Conservation (phyloP, 2,329 filamentous ascomycete genomes). For the Domatiomyces catenatus region DNA sequence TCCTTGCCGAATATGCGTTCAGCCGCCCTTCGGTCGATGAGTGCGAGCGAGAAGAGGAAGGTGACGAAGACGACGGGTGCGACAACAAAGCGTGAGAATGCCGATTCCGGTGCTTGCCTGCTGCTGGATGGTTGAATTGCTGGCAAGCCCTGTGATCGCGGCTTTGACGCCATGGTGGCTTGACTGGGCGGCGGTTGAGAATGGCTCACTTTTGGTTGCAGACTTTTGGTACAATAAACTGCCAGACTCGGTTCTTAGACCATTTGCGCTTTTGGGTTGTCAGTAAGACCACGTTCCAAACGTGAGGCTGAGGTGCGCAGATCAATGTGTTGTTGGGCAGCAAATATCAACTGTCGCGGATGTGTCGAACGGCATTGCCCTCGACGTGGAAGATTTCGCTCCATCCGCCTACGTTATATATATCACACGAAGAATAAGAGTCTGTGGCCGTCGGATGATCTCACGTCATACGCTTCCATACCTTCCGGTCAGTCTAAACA, state of each 20-base stretch:
- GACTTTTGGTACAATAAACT: not conserved
- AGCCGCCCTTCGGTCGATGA: conserved; percentile 45
- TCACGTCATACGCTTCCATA: not conserved
- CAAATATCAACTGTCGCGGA: not conserved
- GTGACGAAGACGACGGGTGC: conserved; percentile 49
- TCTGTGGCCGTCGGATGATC: not conserved
- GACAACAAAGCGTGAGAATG: conserved; percentile 30
- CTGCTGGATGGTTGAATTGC: not conserved
- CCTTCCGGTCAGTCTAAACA: not conserved
- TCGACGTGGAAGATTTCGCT: not conserved
- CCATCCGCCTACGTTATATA: not conserved
- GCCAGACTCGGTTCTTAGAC: not conserved
- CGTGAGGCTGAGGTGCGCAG: not conserved
- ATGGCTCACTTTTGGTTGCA: not conserved
- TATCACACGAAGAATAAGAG: no score
- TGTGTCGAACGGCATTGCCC: no score
- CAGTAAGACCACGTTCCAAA: not conserved
- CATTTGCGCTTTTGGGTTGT: not conserved
- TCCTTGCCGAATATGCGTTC: conserved; percentile 28
- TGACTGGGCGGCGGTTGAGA: not conserved
- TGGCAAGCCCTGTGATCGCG: not conserved
- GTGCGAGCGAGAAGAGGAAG: conserved; percentile 49
- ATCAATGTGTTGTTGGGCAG: not conserved
- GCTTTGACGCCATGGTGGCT: not conserved
- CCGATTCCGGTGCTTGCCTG: conserved; percentile 7